A percentile compares a stretch with the other conserved stretches of the same genome.
phyloP scores from a whole-genome alignment of 768 basidiomycete genomes.

The Tylopilus cervinicoccineus region DNA sequence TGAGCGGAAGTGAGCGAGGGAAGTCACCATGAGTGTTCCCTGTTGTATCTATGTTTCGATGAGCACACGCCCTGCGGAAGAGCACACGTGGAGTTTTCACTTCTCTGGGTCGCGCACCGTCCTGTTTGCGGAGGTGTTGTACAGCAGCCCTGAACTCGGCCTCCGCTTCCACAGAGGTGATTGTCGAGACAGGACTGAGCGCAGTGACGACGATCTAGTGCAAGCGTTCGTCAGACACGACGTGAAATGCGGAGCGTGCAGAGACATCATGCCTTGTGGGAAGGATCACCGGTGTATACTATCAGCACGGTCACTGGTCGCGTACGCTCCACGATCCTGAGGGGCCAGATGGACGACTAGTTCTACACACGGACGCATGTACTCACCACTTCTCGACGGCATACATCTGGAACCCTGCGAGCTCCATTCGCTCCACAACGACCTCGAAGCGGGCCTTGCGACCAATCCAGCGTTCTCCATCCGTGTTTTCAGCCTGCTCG shows the following conservation, averaged over 20 bases:
- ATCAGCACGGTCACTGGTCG: constrained; percentile 57
- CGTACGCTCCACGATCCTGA: constrained; percentile 65
- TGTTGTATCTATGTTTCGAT: constrained; percentile 45
- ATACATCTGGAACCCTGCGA: constrained; percentile 71
- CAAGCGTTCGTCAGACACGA: constrained; percentile 12
- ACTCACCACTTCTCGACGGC: constrained; percentile 81
- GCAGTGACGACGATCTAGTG: constrained; percentile 57
- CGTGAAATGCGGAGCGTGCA: neutral
- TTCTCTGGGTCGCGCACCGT: constrained; percentile 72
- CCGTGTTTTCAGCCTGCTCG: constrained; percentile 12
- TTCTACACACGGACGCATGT: neutral
- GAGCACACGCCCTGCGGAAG: constrained; percentile 2
- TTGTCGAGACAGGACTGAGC: constrained; percentile 42
- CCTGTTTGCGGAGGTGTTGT: constrained; percentile 53
- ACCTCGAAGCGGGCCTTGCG: constrained; percentile 46
- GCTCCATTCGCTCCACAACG: constrained; percentile 43
- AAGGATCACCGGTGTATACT: constrained; percentile 74
- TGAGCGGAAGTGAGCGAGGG: constrained; percentile 82
- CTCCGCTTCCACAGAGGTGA: constrained; percentile 42
- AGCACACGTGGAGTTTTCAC: constrained; percentile 28
- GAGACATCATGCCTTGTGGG: constrained; percentile 50
- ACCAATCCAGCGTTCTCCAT: constrained; percentile 43
- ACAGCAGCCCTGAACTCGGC: constrained; percentile 60
- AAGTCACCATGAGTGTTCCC: constrained; percentile 76
- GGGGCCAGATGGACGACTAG: neutral